Evolutionary conservation across 2,329 filamentous ascomycete genomes (phyloP), one percentile per base, ranked within the genome.

Genomic region (Aspergillus amoenus): DNA sequence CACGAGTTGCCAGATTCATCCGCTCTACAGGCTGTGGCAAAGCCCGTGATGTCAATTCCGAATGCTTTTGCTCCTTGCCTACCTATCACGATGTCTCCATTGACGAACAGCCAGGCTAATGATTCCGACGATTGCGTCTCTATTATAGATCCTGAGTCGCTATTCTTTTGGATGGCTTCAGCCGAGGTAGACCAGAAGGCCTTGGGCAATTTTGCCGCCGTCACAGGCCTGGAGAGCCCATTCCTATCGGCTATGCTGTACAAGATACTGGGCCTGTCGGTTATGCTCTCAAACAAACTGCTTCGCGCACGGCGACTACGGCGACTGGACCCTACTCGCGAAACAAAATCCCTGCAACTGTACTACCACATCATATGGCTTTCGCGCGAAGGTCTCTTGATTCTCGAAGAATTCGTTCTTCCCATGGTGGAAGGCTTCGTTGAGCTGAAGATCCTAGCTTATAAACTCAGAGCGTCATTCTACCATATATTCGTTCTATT

Each of bases 161-260:
- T 76, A 57, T 66, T 65, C 64, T 67, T 75, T 72, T 77, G 75
- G 73, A 99, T 97, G 94, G 94, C 94, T 78, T 94, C 93, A 72
- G 94, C 92, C 60, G 91, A 96, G 78, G 91, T 97, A 61, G 94
- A 99, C 75, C 93, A 96, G 79, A 99, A 97, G 79, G 96, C 95
- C 77, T 83, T 99, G 69, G 92, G 91, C 77, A 88, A 87, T 71
- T 88, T 96, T 72, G 93, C 94, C 72, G 89, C 88, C 76, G 83
- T 87, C 60, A 92, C 91, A 65, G 87, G 88, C 70, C 79, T 84
- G 59, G 87, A 90, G 66, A 94, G 93, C 69, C 87, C 90, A 3
- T 81, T 93, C 17, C 84, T 97, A 45, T 90, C 72, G 37, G 68
- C 74, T 18, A 92, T 91, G 72, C 84, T 99, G 46, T 97, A 92